Evolutionary conservation across 495 filamentous ascomycete species (phyloP), one percentile per base, ranked within the genome.

Genomic region (Aspergillus campestris): DNA sequence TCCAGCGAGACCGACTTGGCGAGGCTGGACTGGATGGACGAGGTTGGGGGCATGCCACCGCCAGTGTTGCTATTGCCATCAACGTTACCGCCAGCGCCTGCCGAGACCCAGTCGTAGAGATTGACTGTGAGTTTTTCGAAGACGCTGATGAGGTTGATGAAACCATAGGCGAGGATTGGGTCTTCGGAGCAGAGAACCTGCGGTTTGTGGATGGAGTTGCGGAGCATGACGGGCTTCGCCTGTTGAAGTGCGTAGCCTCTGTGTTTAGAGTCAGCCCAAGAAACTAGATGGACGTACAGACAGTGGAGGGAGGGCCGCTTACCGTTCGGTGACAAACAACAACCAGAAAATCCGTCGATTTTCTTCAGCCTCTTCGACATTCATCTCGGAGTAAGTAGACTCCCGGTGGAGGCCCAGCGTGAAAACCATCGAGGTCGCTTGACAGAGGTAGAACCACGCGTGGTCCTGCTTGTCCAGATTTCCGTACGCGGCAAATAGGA

Each of bases 401-500:
- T 80, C 75, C 15, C 80, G 72, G 55, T 83, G 71, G 28, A 85
- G 62, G 1, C 75, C 77, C 15, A 85, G 55, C 10, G 78, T 72
- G 47, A 79, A 75, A 5, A 74, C 70, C 61, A 80, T 69, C 0
- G 76, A 76, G 15, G 74, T 74, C 1, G 79, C 71, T 55, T 85
- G 79, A 32, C 79, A 70, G n/a, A 84, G 57, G 49, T 83, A 82
- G 40, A 75, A 74, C 77, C 80, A 84, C 7, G 75, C 76, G 18
- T 70, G 65, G 43, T 70, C 67, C 49, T 72, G 71, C 31, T 65
- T 63, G 44, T 74, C 65, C 27, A 91, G 67, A 39, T 81, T 83
- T 49, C 84, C 85, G 60, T 83, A 81, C 38, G 81, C 82, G 5
- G 81, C 84, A 56, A 86, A 92, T 8, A 88, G 63, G 54, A 92